A percentile compares a stretch with the other conserved stretches of the same genome.
These are phyloP conservation scores for Clausena lansium DNA, from an alignment of 345 rosid species.

Conservation along the genomic window DNA sequence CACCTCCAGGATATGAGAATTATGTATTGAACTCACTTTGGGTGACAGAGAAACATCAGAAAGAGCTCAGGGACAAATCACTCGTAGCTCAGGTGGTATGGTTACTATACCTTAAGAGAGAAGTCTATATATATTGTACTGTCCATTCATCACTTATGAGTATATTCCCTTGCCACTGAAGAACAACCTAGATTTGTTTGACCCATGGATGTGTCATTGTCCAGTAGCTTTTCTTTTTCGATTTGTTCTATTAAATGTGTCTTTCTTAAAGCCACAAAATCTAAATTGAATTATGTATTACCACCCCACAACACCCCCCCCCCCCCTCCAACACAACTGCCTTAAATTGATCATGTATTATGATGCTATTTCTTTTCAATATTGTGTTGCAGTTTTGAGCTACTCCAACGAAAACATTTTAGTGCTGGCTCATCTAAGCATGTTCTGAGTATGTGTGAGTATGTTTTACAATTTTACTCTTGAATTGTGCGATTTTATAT, in stretches of 20 bases:
- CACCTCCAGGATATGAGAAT: not conserved
- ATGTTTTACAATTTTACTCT: not conserved
- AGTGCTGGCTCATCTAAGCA: not conserved
- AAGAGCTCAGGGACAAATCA: not conserved
- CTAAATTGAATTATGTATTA: not conserved
- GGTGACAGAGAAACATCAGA: not conserved
- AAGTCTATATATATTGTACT: not conserved
- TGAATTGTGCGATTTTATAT: not conserved
- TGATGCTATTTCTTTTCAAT: not conserved
- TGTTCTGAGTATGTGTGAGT: not conserved
- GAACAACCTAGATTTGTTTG: not conserved
- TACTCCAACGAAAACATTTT: not conserved
- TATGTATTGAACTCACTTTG: not conserved
- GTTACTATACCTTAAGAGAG: not conserved
- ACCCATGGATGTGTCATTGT: not conserved
- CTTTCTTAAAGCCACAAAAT: not conserved
- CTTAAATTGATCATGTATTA: not conserved
- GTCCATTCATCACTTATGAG: not conserved
- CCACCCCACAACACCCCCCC: no score
- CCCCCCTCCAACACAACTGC: no score
- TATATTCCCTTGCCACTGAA: not conserved
- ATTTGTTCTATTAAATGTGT: not conserved
- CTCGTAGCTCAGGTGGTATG: not conserved
- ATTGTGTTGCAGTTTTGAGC: not conserved
- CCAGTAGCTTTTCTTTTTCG: not conserved